These are phyloP conservation scores for Panus rudis DNA, from an alignment of 768 basidiomycete species.

Conservation along the genomic window DNA sequence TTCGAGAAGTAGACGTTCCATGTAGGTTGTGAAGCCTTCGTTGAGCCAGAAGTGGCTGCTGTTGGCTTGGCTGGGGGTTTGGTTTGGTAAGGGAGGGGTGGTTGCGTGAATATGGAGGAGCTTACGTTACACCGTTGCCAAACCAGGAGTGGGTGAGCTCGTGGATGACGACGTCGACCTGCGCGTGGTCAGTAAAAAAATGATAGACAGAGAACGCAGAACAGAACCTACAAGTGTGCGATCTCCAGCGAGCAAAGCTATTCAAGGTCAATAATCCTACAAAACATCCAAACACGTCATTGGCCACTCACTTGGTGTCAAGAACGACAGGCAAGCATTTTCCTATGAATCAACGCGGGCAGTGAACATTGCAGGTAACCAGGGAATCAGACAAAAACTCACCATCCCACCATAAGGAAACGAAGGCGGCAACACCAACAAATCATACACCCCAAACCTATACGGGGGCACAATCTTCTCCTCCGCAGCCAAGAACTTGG, in stretches of 20 bases:
- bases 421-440: slow-evolving; percentile 82
- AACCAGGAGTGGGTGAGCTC: slow-evolving; percentile 87
- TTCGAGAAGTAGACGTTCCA: slow-evolving; percentile 74
- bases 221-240: slow-evolving; percentile 57
- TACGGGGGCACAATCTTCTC: slow-evolving; percentile 74
- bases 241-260: slow-evolving; percentile 83
- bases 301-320: slow-evolving; percentile 66
- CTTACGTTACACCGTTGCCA: slow-evolving; percentile 81
- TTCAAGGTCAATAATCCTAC: not conserved
- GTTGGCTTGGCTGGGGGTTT: slow-evolving; percentile 46
- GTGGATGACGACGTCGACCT: slow-evolving; percentile 80
- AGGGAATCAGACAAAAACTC: slow-evolving; percentile 13
- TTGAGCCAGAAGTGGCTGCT: slow-evolving; percentile 85
- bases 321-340: slow-evolving; percentile 82
- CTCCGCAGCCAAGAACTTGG: slow-evolving; percentile 68
- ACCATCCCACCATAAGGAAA: slow-evolving; percentile 95
- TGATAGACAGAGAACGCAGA: too few species aligned
- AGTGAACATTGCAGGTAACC: not conserved
- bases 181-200: not conserved
- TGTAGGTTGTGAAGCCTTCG: slow-evolving; percentile 92
- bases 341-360: slow-evolving; percentile 41
- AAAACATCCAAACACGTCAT: not conserved
- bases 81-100: not conserved
- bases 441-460: slow-evolving; percentile 81
- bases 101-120: not conserved